Conservation (phyloP, 768 basidiomycete species). For the Cystobasidium ongulense region DNA sequence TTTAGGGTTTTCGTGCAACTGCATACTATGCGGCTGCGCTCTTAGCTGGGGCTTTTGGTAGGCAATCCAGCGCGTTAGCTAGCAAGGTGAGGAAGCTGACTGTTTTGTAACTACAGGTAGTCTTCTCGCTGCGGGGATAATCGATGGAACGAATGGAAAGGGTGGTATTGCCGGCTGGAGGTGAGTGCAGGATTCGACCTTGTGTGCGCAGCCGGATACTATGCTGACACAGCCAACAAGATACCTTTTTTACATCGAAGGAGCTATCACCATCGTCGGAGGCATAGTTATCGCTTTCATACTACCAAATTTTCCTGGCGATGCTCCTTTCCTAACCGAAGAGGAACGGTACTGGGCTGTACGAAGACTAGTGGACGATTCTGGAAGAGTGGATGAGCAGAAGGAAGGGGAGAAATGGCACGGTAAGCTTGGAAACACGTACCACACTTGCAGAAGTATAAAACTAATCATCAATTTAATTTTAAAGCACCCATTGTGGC, state of each 20-base stretch:
- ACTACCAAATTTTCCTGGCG: conserved; percentile 61
- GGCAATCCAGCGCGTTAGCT: no score
- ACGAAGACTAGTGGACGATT: conserved; percentile 43
- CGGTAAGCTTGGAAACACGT: background rate
- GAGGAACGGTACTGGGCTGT: conserved; percentile 42
- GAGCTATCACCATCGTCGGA: conserved; percentile 48
- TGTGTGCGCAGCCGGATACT: background rate
- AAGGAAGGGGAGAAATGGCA: background rate
- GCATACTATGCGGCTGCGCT: no score
- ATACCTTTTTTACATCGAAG: conserved; percentile 34
- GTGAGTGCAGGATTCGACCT: background rate
- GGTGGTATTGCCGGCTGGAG: background rate
- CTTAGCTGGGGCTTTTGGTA: no score
- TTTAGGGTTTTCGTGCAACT: no score
- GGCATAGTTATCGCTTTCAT: conserved; percentile 53
- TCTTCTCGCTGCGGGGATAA: conserved; percentile 66
- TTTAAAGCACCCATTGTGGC: no score
- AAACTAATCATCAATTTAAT: no score
- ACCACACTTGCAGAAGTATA: no score
- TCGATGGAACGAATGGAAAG: conserved; percentile 58
- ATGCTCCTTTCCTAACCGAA: conserved; percentile 37
- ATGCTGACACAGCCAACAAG: conserved; percentile 44
- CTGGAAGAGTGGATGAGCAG: conserved; percentile 39
- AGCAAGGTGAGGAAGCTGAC: no score
- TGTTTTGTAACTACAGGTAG: no score